These are phyloP conservation scores for Yamadazyma phyllophila DNA, from an alignment of 805 yeast species.

Conservation along the genomic window DNA sequence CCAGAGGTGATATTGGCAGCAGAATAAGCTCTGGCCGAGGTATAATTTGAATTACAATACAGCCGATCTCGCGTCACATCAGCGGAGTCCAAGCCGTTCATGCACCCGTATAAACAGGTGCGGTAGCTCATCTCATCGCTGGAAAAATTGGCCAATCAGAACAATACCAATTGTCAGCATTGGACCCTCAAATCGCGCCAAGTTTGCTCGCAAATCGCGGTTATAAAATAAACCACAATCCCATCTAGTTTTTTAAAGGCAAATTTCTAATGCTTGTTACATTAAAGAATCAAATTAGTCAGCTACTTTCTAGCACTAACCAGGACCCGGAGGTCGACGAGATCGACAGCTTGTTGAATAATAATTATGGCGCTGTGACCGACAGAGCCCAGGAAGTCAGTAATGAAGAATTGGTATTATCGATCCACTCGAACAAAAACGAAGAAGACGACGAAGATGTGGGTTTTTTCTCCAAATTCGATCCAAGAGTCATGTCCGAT, in stretches of 20 bases:
- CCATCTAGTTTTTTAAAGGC: neutral
- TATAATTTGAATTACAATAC: too few species aligned
- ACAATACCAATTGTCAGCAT: slow-evolving; percentile 6
- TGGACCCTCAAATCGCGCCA: slow-evolving; percentile 1
- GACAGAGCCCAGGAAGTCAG: slow-evolving; percentile 37
- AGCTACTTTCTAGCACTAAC: slow-evolving; percentile 20
- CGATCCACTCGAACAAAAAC: slow-evolving; percentile 17
- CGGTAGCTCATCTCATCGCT: neutral
- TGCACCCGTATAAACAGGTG: neutral
- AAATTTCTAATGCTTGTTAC: slow-evolving; percentile 28
- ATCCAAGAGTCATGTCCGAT: slow-evolving; percentile 93
- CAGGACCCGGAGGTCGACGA: slow-evolving; percentile 30
- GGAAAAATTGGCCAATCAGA: slow-evolving; percentile 6
- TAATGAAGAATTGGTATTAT: slow-evolving; percentile 33
- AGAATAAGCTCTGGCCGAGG: too few species aligned
- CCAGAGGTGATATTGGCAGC: too few species aligned
- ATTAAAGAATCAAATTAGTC: slow-evolving; percentile 33
- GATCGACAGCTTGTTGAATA: slow-evolving; percentile 28
- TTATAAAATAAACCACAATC: neutral
- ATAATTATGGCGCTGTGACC: slow-evolving; percentile 36
- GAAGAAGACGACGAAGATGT: slow-evolving; percentile 24
- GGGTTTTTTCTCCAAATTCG: slow-evolving; percentile 54
- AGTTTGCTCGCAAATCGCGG: slow-evolving; percentile 4
- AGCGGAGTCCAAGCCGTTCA: neutral
- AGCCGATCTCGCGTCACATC: neutral